Evolutionary conservation across 441 rosid species (phyloP).

Genomic region (Manihot esculenta): DNA sequence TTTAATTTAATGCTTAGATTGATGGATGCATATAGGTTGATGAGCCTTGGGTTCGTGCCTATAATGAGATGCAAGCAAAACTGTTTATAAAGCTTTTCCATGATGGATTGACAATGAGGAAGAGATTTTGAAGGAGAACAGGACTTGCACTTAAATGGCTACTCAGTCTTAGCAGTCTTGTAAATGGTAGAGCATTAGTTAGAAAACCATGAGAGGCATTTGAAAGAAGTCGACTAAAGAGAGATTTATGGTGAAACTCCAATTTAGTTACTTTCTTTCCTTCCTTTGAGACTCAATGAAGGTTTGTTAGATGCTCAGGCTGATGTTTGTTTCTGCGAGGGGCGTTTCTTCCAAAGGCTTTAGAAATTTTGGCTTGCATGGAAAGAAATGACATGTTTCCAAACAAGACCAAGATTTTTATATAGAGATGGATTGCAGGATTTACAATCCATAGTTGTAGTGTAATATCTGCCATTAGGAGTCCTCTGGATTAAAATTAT

Average conservation of each 20-base stretch:
- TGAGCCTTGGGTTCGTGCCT: slow-evolving; percentile 58
- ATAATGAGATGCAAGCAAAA: slow-evolving; percentile 58
- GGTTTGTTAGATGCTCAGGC: slow-evolving; percentile 62
- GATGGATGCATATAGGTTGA: slow-evolving; percentile 71
- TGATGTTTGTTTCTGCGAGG: slow-evolving; percentile 70
- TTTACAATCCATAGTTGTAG: no score
- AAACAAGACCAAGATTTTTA: slow-evolving; percentile 69
- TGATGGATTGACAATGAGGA: slow-evolving; percentile 71
- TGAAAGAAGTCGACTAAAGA: slow-evolving; percentile 60
- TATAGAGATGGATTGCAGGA: slow-evolving; percentile 84
- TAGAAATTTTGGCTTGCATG: slow-evolving; percentile 81
- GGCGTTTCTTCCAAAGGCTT: slow-evolving; percentile 76
- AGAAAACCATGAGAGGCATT: slow-evolving; percentile 86
- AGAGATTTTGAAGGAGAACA: slow-evolving; percentile 62
- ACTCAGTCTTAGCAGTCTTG: no score
- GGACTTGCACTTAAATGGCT: slow-evolving; percentile 57
- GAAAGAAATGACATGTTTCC: slow-evolving; percentile 77
- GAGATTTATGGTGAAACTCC: slow-evolving; percentile 37
- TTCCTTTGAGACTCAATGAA: slow-evolving; percentile 61
- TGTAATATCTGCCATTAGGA: no score
- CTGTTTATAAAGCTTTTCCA: slow-evolving; percentile 74
- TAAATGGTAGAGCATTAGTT: slow-evolving; percentile 61
- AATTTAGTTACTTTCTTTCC: slow-evolving; percentile 34
- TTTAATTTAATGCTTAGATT: slow-evolving; percentile 62
- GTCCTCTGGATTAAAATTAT: no score